A percentile compares a stretch with the other conserved stretches of the same genome.
phyloP scores from a whole-genome alignment of 331 rosid genomes.

The Dryas integrifolia region DNA sequence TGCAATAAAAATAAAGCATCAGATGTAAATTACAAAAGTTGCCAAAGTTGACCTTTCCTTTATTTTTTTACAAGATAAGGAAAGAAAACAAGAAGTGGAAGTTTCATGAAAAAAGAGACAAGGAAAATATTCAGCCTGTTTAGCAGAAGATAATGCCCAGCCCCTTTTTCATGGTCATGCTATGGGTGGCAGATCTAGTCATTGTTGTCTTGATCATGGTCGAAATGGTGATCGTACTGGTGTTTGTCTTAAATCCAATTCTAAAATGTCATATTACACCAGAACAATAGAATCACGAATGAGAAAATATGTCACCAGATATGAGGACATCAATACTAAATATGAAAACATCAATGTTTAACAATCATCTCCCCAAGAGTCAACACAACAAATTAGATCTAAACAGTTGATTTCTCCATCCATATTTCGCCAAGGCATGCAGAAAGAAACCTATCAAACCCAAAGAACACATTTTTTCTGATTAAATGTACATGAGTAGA shows the following conservation, averaged over 20 bases:
- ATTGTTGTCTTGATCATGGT: not conserved
- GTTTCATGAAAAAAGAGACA: not conserved
- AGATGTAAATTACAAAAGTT: not conserved
- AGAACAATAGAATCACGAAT: not conserved
- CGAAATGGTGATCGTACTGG: not conserved
- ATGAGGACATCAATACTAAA: not conserved
- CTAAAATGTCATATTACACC: not conserved
- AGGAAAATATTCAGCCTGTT: not conserved
- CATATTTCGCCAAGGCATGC: constrained; percentile 7
- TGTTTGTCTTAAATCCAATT: not conserved
- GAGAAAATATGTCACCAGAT: not conserved
- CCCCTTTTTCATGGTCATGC: not conserved
- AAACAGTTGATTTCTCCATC: not conserved
- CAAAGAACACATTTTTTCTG: not conserved
- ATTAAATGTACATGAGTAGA: constrained; percentile 1
- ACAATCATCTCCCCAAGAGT: not conserved
- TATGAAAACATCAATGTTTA: not conserved
- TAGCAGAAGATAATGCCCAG: not conserved
- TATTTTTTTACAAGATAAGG: not conserved
- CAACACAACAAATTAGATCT: not conserved
- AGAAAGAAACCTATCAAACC: not conserved
- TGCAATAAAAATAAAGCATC: not conserved
- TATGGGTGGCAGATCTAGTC: not conserved
- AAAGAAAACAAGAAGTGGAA: not conserved
- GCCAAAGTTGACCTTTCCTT: not conserved